These are phyloP conservation scores for Colletotrichum noveboracense DNA, from an alignment of 2,329 filamentous ascomycete species.

Conservation along the genomic window DNA sequence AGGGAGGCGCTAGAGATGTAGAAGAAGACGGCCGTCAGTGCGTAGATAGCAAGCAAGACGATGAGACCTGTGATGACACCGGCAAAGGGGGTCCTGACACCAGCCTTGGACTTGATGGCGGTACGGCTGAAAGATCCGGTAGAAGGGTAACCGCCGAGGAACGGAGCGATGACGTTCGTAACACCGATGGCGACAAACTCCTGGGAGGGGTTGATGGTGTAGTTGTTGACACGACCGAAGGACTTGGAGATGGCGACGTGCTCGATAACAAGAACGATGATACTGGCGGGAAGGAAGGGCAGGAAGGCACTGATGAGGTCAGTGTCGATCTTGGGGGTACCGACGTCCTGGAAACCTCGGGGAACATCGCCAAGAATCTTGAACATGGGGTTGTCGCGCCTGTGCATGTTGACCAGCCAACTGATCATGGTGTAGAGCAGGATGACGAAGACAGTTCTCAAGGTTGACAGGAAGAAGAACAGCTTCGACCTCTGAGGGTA, in stretches of 20 bases:
- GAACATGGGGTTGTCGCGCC: slow-evolving; percentile 69
- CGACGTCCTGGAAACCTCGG: slow-evolving; percentile 81
- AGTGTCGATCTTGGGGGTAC: slow-evolving; percentile 70
- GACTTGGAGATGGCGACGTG: slow-evolving; percentile 98
- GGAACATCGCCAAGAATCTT: slow-evolving; percentile 79
- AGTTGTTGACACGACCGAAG: slow-evolving; percentile 95
- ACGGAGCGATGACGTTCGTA: slow-evolving; percentile 87
- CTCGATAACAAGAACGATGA: slow-evolving; percentile 95
- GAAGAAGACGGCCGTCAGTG: slow-evolving; percentile 86
- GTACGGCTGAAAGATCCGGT: slow-evolving; percentile 97
- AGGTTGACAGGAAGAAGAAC: slow-evolving; percentile 89
- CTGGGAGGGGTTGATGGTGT: slow-evolving; percentile 93
- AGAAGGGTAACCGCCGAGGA: slow-evolving; percentile 88
- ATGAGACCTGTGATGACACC: slow-evolving; percentile 87
- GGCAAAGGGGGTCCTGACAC: slow-evolving; percentile 88
- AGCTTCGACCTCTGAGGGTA: slow-evolving; percentile 73
- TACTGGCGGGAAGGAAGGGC: slow-evolving; percentile 77
- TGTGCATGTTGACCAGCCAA: slow-evolving; percentile 79
- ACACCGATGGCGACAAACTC: slow-evolving; percentile 95
- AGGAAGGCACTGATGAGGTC: slow-evolving; percentile 72
- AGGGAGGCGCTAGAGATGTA: slow-evolving; percentile 87
- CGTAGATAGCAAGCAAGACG: slow-evolving; percentile 89
- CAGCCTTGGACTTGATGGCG: slow-evolving; percentile 96
- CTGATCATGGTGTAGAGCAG: slow-evolving; percentile 91
- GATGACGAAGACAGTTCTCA: slow-evolving; percentile 91